These are phyloP conservation scores for Basidiobolus meristosporus DNA, from an alignment of 371 early-diverging fungal species.

Conservation along the genomic window DNA sequence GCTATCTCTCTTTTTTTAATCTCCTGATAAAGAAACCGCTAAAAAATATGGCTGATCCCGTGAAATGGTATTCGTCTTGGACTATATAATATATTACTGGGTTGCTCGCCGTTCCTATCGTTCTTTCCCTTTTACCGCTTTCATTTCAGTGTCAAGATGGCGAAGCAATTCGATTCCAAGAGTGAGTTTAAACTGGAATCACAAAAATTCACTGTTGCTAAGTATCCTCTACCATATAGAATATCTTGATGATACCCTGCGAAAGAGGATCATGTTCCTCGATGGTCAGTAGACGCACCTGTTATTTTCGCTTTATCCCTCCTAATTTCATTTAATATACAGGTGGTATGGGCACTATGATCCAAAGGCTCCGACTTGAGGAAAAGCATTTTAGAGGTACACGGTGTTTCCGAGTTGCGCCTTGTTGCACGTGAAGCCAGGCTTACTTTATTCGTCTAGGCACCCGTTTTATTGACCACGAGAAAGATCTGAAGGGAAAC, in stretches of 20 bases:
- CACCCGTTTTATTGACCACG: slow-evolving; percentile 58
- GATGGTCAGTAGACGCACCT: slow-evolving; percentile 16
- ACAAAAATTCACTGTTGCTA: too few relatives aligned
- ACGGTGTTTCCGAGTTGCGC: too few relatives aligned
- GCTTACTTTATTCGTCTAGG: slow-evolving; percentile 12
- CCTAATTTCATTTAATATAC: background rate
- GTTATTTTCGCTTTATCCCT: background rate
- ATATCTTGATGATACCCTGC: slow-evolving; percentile 53
- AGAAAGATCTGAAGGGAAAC: slow-evolving; percentile 78
- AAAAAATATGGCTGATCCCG: too few relatives aligned
- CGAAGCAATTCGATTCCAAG: too few relatives aligned
- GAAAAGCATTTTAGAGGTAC: slow-evolving; percentile 69
- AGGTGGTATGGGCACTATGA: slow-evolving; percentile 89
- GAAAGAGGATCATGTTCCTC: slow-evolving; percentile 75
- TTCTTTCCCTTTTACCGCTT: too few relatives aligned
- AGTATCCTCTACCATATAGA: background rate
- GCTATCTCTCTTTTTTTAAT: too few relatives aligned
- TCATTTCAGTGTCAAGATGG: too few relatives aligned
- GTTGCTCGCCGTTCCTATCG: too few relatives aligned
- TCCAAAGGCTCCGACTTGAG: slow-evolving; percentile 58
- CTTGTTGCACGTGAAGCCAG: background rate
- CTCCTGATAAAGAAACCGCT: too few relatives aligned
- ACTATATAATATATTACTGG: too few relatives aligned
- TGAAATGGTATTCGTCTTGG: too few relatives aligned
- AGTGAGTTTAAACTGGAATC: too few relatives aligned